Base-by-base conservation (phyloP, 306 rosid species). In the Myrica gale region DNA sequence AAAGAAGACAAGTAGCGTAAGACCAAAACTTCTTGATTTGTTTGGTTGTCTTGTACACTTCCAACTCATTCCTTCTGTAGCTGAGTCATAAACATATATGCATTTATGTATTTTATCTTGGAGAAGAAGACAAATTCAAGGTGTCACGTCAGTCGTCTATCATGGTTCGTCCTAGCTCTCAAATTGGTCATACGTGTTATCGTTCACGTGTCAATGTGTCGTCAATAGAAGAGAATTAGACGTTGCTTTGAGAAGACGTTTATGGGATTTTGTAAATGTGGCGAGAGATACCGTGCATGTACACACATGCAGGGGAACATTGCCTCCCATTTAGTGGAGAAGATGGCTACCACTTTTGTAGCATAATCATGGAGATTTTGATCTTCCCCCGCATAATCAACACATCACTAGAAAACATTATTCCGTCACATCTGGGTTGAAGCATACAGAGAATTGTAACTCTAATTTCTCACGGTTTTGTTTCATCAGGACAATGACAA, bases 401-500 rank as follows among this genome's bases (percentile, higher is more conserved):
- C 19, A 52, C 37, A 32, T 32, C 37, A 32, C 37, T 32, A 32
- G 37, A 32, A 32, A 32, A 32, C 37, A 2, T 32, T 32, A 32
- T 32, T 32, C 37, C 37, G 3, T 32, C 37, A 32, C 37, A 32
- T 2, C 37, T 32, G 37, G 37, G 37, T 32, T 32, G 37, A 3
- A 48, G 52, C 11, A 11, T 2, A 48, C 10, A 48, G 52, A 48
- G 13, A 48, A 10, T 48, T 9, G 4, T 11, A 6, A 53, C n/a
- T 17, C 20, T 53, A 17, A 53, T 53, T 7, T 13, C 16, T 16
- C 17, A 6, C 7, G 5, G 20, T 53, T 8, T 41, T 26, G 21
- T 19, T 42, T 47, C 11, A 71, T 11, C 89, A 96, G 99, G 99
- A 96, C 68, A 92, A 92, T 72, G 98, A 96, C 11, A 96, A 96